Evolutionary conservation across 1,139 yeast species (phyloP), one percentile per base, ranked within the genome.

Genomic region (Wickerhamomyces sp.): DNA sequence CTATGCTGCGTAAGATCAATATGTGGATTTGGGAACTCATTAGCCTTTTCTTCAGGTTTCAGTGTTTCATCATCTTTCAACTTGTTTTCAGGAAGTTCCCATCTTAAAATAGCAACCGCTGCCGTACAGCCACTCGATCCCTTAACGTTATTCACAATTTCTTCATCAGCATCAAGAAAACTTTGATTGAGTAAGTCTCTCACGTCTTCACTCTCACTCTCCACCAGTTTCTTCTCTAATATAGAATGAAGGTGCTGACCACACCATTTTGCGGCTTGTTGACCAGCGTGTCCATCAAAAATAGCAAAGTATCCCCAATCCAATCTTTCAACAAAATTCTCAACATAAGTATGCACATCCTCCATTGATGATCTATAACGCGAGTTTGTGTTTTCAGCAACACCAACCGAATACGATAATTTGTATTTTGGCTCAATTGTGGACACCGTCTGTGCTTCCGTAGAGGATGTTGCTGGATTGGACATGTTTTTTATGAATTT

Each of bases 251-350:
- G 62, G 49, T 85, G 77, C 44, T 87, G 81, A 1, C 96, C 95
- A 62, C 97, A 88, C 95, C 95, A 91, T 49, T 93, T 78, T 2
- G 98, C 95, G 9, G 95, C 82, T 46, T 79, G 87, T 42, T 80
- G 77, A 14, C 99, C 99, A 3, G 97, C 98, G 61, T 91, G 99
- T 12, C 99, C 99, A 59, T 91, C 99, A 59, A 88, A 91, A 5
- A 91, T 73, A 13, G 94, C 98, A 70, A 91, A 89, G 57, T 86
- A 91, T 4, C 96, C 98, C 82, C 95, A 85, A 57, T 89, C 97
- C 16, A 81, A 70, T 36, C 84, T 61, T 49, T 87, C 94, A 20
- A 91, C 93, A 64, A 84, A 91, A 61, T 91, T 88, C 49, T 94
- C 91, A 29, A 88, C 88, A 54, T 84, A 87, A 0, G 95, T 85